Evolutionary conservation across 768 basidiomycete genomes (phyloP).

Genomic region (Leccinellum albellum): DNA sequence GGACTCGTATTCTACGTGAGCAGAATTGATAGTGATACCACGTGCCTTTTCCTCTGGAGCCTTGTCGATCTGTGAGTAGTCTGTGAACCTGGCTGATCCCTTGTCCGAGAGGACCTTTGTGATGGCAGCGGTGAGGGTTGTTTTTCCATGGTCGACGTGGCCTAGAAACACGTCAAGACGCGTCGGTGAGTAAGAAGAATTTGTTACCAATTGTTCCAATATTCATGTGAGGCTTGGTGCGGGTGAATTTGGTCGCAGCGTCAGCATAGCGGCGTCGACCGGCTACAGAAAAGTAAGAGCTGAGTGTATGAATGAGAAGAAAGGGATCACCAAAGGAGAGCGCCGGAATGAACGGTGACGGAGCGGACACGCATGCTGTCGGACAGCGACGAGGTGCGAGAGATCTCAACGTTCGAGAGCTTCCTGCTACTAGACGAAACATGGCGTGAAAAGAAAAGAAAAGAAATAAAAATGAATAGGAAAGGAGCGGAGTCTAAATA

Average conservation of each 20-base stretch:
- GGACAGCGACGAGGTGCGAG: constrained; percentile 14
- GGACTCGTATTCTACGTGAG: constrained; percentile 99
- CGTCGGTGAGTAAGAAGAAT: constrained; percentile 3
- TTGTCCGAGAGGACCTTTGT: constrained; percentile 84
- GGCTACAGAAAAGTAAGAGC: background rate
- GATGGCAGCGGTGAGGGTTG: constrained; percentile 92
- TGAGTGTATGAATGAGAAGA: no score
- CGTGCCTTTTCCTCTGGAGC: constrained; percentile 99
- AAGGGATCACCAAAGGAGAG: constrained; percentile 6
- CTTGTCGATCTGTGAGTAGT: constrained; percentile 97
- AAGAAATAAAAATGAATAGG: background rate
- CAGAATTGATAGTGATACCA: constrained; percentile 98
- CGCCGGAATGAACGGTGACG: background rate
- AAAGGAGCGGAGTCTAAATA: constrained; percentile 29
- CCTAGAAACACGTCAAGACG: constrained; percentile 37
- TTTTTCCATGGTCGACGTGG: constrained; percentile 98
- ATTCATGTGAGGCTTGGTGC: constrained; percentile 89
- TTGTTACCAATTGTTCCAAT: constrained; percentile 82
- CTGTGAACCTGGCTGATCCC: constrained; percentile 82
- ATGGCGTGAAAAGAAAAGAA: constrained; percentile 10
- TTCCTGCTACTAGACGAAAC: constrained; percentile 21
- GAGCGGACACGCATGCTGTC: constrained; percentile 8
- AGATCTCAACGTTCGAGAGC: constrained; percentile 7
- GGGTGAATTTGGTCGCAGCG: constrained; percentile 52
- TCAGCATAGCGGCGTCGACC: constrained; percentile 70